Evolutionary conservation across 495 filamentous ascomycete genomes (phyloP).

Genomic region (Letharia lupina): DNA sequence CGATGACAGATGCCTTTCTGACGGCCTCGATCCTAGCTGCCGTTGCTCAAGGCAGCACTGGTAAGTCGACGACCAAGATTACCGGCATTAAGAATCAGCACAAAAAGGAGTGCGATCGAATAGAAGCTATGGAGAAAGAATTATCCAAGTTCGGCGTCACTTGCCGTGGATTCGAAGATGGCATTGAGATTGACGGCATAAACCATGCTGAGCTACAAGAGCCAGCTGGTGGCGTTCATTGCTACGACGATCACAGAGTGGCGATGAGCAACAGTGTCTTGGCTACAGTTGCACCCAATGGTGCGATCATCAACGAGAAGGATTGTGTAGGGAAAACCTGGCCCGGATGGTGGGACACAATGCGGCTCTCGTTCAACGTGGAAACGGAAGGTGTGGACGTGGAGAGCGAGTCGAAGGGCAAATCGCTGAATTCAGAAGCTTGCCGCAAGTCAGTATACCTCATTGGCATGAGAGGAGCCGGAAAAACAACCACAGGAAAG

Average conservation of each 20-base stretch:
- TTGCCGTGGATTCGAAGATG: constrained; percentile 83
- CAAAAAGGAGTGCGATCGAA: constrained; percentile 97
- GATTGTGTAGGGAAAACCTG: constrained; percentile 98
- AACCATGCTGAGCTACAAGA: constrained; percentile 50
- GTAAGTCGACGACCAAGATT: constrained; percentile 66
- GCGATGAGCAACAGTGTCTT: constrained; percentile 98
- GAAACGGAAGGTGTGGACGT: constrained; percentile 64
- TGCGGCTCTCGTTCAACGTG: constrained; percentile 67
- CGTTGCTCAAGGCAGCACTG: constrained; percentile 53
- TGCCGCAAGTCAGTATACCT: constrained; percentile 69
- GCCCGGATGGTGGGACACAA: constrained; percentile 96
- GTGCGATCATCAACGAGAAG: constrained; percentile 74
- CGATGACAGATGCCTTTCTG: constrained; percentile 98
- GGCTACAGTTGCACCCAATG: constrained; percentile 60
- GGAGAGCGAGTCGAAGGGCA: constrained; percentile 32
- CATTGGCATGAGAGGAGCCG: constrained; percentile 95
- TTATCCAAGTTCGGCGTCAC: constrained; percentile 90
- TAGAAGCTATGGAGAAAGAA: constrained; percentile 91
- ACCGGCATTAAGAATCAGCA: constrained; percentile 97
- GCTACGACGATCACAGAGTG: constrained; percentile 96
- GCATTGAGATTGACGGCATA: constrained; percentile 74
- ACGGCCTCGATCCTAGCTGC: constrained; percentile 90
- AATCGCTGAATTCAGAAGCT: constrained; percentile 31
- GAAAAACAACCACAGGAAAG: constrained; percentile 86
- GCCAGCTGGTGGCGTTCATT: constrained; percentile 65